Conservation (phyloP, 2,329 filamentous ascomycete genomes). For the Anthostomella pinea region DNA sequence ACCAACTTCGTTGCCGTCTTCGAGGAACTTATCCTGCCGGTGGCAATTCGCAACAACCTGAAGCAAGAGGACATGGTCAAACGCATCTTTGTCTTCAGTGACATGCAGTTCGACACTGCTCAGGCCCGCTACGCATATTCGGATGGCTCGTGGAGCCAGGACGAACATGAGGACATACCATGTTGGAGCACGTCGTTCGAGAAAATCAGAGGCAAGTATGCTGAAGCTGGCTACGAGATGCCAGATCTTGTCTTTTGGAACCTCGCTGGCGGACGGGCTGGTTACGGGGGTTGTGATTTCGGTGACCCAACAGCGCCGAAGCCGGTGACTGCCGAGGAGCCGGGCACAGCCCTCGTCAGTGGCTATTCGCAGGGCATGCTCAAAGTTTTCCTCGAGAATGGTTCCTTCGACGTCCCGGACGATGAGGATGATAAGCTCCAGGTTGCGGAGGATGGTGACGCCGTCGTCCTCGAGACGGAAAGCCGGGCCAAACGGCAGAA, state of each 20-base stretch:
- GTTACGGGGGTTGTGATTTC: slow-evolving; percentile 5
- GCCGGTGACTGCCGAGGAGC: slow-evolving; percentile 44
- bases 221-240: slow-evolving; percentile 52
- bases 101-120: slow-evolving; percentile 57
- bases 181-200: slow-evolving; percentile 50
- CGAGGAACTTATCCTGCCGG: slow-evolving; percentile 49
- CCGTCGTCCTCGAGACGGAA: slow-evolving; percentile 36
- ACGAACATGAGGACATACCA: too few species aligned
- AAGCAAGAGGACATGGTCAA: slow-evolving; percentile 58
- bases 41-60: slow-evolving; percentile 49
- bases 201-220: slow-evolving; percentile 44
- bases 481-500: slow-evolving; percentile 34
- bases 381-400: slow-evolving; percentile 54
- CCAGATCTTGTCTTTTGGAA: slow-evolving; percentile 62
- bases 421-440: slow-evolving; percentile 31
- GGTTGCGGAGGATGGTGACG: slow-evolving; percentile 37
- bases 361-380: slow-evolving; percentile 58
- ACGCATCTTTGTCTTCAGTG: slow-evolving; percentile 57
- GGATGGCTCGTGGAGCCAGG: background rate
- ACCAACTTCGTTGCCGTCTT: slow-evolving; percentile 57
- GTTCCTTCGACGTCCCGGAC: slow-evolving; percentile 41
- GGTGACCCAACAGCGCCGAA: slow-evolving; percentile 41
- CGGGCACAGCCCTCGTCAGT: slow-evolving; percentile 48
- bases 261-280: slow-evolving; percentile 41
- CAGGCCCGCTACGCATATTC: background rate